phyloP scores from a whole-genome alignment of 2,329 filamentous ascomycete genomes.

The Epichloe glyceriae region DNA sequence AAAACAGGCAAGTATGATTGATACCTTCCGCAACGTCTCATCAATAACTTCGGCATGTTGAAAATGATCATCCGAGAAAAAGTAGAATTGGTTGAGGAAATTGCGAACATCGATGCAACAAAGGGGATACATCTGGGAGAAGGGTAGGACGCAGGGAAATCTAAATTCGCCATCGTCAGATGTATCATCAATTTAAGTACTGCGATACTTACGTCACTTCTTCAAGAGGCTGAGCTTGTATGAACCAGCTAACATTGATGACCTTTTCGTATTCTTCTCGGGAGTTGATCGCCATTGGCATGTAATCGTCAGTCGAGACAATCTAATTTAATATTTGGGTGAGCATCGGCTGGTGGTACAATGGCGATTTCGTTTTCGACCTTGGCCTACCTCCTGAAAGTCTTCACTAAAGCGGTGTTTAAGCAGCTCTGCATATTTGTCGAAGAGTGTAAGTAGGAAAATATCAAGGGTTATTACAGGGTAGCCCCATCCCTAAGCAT shows the following conservation, averaged over 20 bases:
- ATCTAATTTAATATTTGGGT: constrained; percentile 29
- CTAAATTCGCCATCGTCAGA: constrained; percentile 26
- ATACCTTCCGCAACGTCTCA: constrained; percentile 68
- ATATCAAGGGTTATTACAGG: constrained; percentile 69
- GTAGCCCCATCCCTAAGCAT: constrained; percentile 80
- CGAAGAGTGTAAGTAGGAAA: constrained; percentile 78
- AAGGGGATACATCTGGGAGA: constrained; percentile 97
- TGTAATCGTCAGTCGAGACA: constrained; percentile 91
- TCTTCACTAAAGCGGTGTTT: constrained; percentile 89
- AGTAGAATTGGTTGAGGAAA: constrained; percentile 96
- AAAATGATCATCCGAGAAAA: constrained; percentile 94
- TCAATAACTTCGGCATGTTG: constrained; percentile 83
- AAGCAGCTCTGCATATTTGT: constrained; percentile 84
- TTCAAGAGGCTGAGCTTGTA: constrained; percentile 62
- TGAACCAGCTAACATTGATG: constrained; percentile 91
- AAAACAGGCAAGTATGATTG: constrained; percentile 1
- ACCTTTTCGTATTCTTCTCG: constrained; percentile 90
- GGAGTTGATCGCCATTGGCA: constrained; percentile 96
- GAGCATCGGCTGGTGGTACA: neutral
- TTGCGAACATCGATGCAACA: constrained; percentile 98
- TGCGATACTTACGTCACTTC: constrained; percentile 52
- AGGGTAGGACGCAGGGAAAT: constrained; percentile 90
- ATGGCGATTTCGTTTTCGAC: neutral
- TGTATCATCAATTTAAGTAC: neutral
- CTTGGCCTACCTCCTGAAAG: constrained; percentile 62